phyloP scores from a whole-genome alignment of 345 rosid species.

The Kernera saxatilis region DNA sequence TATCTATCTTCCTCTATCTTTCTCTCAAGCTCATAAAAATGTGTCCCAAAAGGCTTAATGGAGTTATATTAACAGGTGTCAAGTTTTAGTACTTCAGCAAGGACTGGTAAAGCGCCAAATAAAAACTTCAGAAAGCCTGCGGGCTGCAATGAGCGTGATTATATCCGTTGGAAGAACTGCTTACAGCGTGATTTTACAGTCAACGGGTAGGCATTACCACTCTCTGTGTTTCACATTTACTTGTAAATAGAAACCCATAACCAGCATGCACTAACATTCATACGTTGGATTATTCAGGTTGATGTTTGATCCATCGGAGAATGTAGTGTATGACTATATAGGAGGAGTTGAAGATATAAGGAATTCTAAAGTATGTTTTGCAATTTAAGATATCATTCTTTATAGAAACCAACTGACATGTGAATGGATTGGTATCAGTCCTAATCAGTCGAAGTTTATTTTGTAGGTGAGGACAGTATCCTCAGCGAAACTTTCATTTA shows the following conservation, averaged over 20 bases:
- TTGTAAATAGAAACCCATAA: background rate
- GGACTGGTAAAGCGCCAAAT: conserved; percentile 17
- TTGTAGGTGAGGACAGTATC: conserved; percentile 45
- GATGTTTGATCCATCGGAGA: conserved; percentile 61
- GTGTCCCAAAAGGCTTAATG: background rate
- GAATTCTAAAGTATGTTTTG: conserved; percentile 59
- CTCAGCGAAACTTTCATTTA: conserved; percentile 43
- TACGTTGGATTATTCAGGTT: conserved; percentile 37
- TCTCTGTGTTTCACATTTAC: background rate
- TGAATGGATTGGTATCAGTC: background rate
- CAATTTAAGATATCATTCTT: conserved; percentile 21
- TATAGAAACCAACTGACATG: conserved; percentile 2
- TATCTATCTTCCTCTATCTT: background rate
- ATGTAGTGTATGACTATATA: conserved; percentile 60
- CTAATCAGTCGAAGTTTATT: conserved; percentile 8
- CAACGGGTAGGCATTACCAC: conserved; percentile 42
- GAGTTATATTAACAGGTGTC: conserved; percentile 41
- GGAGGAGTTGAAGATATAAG: conserved; percentile 66
- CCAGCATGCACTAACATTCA: background rate
- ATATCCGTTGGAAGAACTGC: conserved; percentile 56
- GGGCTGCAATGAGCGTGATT: conserved; percentile 43
- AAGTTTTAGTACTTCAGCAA: conserved; percentile 55
- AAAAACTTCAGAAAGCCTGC: conserved; percentile 33
- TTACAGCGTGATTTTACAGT: conserved; percentile 64
- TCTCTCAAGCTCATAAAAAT: background rate